Evolutionary conservation across 2,329 filamentous ascomycete genomes (phyloP).

Genomic region (Drechslerella stenobrocha): DNA sequence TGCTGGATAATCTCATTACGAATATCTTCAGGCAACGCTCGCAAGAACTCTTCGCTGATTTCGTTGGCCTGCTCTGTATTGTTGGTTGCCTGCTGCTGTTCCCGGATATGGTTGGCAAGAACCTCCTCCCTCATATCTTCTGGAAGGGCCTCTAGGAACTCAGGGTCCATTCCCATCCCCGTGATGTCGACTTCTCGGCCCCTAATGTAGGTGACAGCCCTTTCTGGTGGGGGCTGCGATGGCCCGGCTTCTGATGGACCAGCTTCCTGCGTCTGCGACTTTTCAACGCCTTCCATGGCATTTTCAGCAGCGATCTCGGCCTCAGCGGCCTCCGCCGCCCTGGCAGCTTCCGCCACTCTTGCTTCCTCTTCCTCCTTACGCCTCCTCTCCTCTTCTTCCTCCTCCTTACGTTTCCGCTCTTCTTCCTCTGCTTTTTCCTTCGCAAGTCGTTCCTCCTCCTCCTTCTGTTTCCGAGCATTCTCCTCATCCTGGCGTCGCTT

Average conservation of each 20-base stretch:
- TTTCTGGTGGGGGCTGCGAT: conserved; percentile 60
- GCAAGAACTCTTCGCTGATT: conserved; percentile 89
- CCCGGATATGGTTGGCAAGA: conserved; percentile 83
- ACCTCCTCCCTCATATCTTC: conserved; percentile 96
- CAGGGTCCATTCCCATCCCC: conserved; percentile 86
- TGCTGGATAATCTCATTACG: conserved; percentile 87
- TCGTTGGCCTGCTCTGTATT: conserved; percentile 75
- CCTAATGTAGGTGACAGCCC: conserved; percentile 79
- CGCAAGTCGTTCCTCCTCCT: conserved; percentile 68
- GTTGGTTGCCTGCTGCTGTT: conserved; percentile 75
- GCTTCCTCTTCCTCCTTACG: conserved; percentile 65
- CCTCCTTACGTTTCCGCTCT: conserved; percentile 68
- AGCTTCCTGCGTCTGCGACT: conserved; percentile 56
- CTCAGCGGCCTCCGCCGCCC: conserved; percentile 57
- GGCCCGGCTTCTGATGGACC: conserved; percentile 56
- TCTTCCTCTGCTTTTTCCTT: conserved; percentile 74
- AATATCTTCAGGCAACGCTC: conserved; percentile 86
- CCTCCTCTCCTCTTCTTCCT: conserved; percentile 72
- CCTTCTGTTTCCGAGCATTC: conserved; percentile 66
- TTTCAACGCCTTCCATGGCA: conserved; percentile 78
- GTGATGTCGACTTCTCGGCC: conserved; percentile 92
- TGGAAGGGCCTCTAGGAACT: conserved; percentile 94
- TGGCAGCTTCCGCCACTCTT: conserved; percentile 61
- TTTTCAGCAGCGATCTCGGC: conserved; percentile 50
- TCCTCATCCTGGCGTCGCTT: conserved; percentile 63